A percentile compares a stretch with the other conserved stretches of the same genome.
These are phyloP conservation scores for Vickermania ingenoplastis DNA, from an alignment of 208 protist genomes.

Conservation along the genomic window DNA sequence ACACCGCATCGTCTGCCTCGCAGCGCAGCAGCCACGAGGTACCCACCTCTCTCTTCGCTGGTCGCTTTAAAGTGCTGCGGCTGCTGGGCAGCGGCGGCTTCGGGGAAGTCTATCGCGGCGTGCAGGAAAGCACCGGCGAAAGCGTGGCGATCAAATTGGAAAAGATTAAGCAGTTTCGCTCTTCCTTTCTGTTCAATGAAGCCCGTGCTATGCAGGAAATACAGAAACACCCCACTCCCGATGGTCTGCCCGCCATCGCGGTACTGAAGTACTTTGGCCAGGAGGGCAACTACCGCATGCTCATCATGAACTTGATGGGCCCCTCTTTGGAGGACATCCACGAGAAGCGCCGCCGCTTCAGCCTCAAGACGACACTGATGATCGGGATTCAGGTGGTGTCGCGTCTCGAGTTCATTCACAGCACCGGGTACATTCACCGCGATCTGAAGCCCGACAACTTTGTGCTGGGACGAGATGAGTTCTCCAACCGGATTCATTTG, in stretches of 20 bases:
- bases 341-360: slow-evolving; percentile 81
- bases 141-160: slow-evolving; percentile 73
- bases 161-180: slow-evolving; percentile 65
- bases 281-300: slow-evolving; percentile 97
- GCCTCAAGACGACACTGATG: slow-evolving; percentile 98
- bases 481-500: slow-evolving; percentile 57
- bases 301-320: slow-evolving; percentile 98
- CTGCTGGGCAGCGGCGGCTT: slow-evolving; percentile 94
- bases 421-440: slow-evolving; percentile 96
- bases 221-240: slow-evolving; percentile 39
- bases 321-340: slow-evolving; percentile 94
- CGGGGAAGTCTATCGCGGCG: slow-evolving; percentile 85
- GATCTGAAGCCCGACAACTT: slow-evolving; percentile 99
- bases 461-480: slow-evolving; percentile 91
- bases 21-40: neutral
- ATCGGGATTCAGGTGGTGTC: slow-evolving; percentile 96
- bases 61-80: slow-evolving; percentile 49
- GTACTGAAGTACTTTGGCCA: slow-evolving; percentile 94
- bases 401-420: slow-evolving; percentile 97
- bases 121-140: slow-evolving; percentile 48
- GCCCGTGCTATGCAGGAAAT: slow-evolving; percentile 88
- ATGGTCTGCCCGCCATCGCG: slow-evolving; percentile 86
- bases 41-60: slow-evolving; percentile 39
- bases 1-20: too few relatives aligned
- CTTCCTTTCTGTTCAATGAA: slow-evolving; percentile 98